Percentiles rank a stretch among this genome's conserved stretches.
Conservation (phyloP, 2,329 filamentous ascomycete genomes). For the Fusarium gaditjirri region DNA sequence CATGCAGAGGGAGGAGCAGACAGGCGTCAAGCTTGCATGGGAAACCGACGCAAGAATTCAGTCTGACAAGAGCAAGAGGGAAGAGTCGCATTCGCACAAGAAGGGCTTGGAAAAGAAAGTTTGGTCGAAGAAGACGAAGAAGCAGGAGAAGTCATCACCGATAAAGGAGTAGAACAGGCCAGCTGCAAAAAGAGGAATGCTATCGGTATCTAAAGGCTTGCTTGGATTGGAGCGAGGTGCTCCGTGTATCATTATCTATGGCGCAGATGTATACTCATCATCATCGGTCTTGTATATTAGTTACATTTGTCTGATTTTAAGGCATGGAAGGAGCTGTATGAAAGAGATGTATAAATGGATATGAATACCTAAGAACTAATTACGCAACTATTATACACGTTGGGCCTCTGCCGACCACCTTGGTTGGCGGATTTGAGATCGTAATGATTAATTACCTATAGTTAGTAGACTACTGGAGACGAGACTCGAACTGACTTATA, state of each 20-base stretch:
- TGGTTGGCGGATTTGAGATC: neutral
- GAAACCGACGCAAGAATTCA: neutral
- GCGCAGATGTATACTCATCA: conserved; percentile 3
- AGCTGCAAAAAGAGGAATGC: neutral
- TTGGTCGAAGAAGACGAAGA: neutral
- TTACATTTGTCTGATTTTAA: neutral
- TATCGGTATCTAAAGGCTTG: neutral
- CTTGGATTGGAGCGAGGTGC: conserved; percentile 4
- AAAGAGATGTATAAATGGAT: neutral
- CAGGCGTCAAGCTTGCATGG: conserved; percentile 61
- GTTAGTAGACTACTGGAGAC: neutral
- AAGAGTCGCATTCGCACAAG: neutral
- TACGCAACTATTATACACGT: neutral
- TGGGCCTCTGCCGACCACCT: neutral
- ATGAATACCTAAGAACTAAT: neutral
- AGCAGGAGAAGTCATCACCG: neutral
- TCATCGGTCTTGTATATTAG: conserved; percentile 21
- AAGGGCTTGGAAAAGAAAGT: neutral
- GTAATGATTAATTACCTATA: neutral
- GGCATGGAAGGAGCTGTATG: neutral
- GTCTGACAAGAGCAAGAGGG: neutral
- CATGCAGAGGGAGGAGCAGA: conserved; percentile 60
- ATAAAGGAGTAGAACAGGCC: neutral
- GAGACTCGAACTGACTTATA: neutral
- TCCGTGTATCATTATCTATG: conserved; percentile 27